phyloP scores from a whole-genome alignment of 2,329 filamentous ascomycete species.

The Botrytis squamosa region DNA sequence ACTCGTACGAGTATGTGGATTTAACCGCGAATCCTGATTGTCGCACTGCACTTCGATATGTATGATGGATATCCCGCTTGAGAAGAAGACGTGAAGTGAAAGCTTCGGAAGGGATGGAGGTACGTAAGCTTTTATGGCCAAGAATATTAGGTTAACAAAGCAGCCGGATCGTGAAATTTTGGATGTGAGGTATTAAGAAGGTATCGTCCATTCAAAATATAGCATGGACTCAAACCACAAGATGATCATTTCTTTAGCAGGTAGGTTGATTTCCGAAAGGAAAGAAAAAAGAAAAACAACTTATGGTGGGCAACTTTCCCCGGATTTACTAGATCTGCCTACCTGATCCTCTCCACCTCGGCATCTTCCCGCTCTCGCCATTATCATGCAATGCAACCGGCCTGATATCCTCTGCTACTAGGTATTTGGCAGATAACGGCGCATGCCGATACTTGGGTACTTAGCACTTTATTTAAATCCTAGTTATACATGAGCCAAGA shows the following conservation, averaged over 20 bases:
- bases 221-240: background rate
- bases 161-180: background rate
- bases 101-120: background rate
- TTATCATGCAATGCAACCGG: background rate
- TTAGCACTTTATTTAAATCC: background rate
- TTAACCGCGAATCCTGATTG: background rate
- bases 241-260: background rate
- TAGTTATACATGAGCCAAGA: background rate
- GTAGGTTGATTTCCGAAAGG: background rate
- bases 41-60: background rate
- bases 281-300: background rate
- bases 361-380: background rate
- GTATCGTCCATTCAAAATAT: background rate
- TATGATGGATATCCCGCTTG: no score
- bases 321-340: background rate
- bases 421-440: conserved; percentile 3
- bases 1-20: background rate
- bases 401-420: background rate
- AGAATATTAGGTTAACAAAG: background rate
- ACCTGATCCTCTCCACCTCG: background rate
- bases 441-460: background rate
- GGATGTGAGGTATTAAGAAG: background rate
- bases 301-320: background rate
- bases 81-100: background rate
- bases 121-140: background rate